A percentile compares a stretch with the other conserved stretches of the same genome.
phyloP scores from a whole-genome alignment of 495 filamentous ascomycete species.

The Trichoderma orchidacearum region DNA sequence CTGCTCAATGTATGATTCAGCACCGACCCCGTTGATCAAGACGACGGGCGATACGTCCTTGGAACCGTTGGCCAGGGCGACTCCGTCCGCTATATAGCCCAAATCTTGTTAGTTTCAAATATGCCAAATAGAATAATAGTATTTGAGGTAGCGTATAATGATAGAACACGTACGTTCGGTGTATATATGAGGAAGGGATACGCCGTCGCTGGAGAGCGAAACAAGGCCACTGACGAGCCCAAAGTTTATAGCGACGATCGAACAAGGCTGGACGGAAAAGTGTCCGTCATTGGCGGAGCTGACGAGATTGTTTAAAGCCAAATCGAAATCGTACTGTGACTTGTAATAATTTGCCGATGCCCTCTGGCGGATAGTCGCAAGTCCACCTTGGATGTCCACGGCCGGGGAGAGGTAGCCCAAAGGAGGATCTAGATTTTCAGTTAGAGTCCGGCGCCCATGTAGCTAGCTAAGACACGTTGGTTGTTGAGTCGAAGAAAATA shows the following conservation, averaged over 20 bases:
- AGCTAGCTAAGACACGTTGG: neutral
- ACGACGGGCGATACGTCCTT: slow-evolving; percentile 1
- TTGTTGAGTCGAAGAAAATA: too few species aligned
- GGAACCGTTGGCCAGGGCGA: neutral
- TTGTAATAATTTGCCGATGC: neutral
- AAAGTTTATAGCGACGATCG: slow-evolving; percentile 11
- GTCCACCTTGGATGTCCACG: neutral
- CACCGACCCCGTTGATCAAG: neutral
- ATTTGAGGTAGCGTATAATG: neutral
- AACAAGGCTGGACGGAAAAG: slow-evolving; percentile 20
- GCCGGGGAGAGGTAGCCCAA: neutral
- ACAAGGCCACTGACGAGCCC: neutral
- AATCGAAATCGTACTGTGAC: slow-evolving; percentile 34
- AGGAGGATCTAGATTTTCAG: neutral
- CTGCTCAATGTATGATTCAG: neutral
- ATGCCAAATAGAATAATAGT: too few species aligned
- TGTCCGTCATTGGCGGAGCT: slow-evolving; percentile 36
- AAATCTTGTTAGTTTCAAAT: neutral
- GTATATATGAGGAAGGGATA: neutral
- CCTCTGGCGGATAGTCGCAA: neutral
- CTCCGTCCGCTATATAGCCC: neutral
- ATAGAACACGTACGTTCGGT: neutral
- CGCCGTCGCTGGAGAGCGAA: neutral
- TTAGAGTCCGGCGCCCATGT: neutral
- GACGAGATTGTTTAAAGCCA: slow-evolving; percentile 25